Evolutionary conservation across 2,329 filamentous ascomycete species (phyloP).

Genomic region (Acarospora socialis): DNA sequence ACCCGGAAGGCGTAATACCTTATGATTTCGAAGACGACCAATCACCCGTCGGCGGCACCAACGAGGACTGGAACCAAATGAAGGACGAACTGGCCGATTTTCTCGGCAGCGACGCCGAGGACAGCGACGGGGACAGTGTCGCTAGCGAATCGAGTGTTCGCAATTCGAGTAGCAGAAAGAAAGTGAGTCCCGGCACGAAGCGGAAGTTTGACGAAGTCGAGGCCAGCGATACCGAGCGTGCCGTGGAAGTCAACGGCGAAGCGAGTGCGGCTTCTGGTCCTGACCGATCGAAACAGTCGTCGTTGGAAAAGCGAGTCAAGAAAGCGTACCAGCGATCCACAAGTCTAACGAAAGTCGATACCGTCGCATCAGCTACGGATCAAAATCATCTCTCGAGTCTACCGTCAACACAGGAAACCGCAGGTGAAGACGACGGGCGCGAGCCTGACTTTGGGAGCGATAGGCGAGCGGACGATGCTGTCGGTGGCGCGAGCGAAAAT

Average conservation of each 20-base stretch:
- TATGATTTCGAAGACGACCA: slow-evolving; percentile 28
- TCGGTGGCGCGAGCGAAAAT: slow-evolving; percentile 38
- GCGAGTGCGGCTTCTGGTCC: neutral
- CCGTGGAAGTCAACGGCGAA: slow-evolving; percentile 1
- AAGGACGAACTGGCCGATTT: slow-evolving; percentile 11
- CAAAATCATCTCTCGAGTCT: no score
- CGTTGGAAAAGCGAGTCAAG: neutral
- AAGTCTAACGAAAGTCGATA: neutral
- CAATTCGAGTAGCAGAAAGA: slow-evolving; percentile 2
- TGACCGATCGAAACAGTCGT: neutral
- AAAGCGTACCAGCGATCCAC: neutral
- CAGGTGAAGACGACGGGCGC: slow-evolving; percentile 57
- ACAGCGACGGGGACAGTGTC: slow-evolving; percentile 7
- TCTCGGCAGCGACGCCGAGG: slow-evolving; percentile 7
- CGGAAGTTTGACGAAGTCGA: slow-evolving; percentile 4
- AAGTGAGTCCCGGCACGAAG: slow-evolving; percentile 6
- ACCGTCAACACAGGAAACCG: slow-evolving; percentile 33
- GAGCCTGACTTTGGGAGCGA: no score
- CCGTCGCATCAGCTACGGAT: no score
- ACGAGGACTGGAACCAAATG: slow-evolving; percentile 12
- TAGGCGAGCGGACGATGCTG: slow-evolving; percentile 50
- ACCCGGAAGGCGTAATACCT: slow-evolving; percentile 23
- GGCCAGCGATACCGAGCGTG: slow-evolving; percentile 6
- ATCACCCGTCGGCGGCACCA: slow-evolving; percentile 22
- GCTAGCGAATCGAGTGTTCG: slow-evolving; percentile 5